Base-by-base conservation (phyloP, 2,329 filamentous ascomycete species). In the Arachnomyces sp. region DNA sequence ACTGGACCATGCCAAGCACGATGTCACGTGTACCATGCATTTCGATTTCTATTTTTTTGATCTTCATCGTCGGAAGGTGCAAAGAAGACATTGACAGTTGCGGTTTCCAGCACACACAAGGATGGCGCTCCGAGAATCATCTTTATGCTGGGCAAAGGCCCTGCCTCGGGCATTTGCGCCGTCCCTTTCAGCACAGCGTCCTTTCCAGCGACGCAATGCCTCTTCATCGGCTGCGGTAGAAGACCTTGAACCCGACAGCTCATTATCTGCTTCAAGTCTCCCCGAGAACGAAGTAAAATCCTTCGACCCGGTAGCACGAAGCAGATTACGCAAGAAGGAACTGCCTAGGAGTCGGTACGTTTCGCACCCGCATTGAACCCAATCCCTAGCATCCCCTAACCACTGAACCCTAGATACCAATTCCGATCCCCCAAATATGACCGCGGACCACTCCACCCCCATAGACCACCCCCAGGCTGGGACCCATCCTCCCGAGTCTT, bases 361-460 rank as follows among this genome's bases (percentile, higher is more conserved):
- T 35, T 28, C 18, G 25, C 25, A 50, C 18, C 14, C 5, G n/a
- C 31, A 32, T 16, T 32, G 7, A 16, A 7, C 12, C 15, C 31
- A 9, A 8, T 32, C 15, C 31, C 31, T 32, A 7, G 15, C 4
- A 20, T 38, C 31, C 25, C 28, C 16, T 36, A 28, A 28, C n/a
- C 13, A 34, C 33, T 18, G 13, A 38, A 37, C 45, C 18, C 46
- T n/a, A 94, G 90, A 74, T 98, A 96, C 69, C 85, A 94, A 66
- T 96, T 84, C 65, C 87, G 89, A 49, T 82, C 90, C 37, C 92
- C 92, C 48, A 92, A 90, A 68, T 98, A 89, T 74, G 81, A 94
- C 64, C 85, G 90, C 56, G 92, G 92, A 42, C 89, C 89, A 48
- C 74, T 96, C 16, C 89, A 96, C 61, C 92, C 92, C 37, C 80